Percentiles rank a stretch among this genome's conserved stretches.
Conservation (phyloP, 768 basidiomycete genomes). For the Russula sp. region DNA sequence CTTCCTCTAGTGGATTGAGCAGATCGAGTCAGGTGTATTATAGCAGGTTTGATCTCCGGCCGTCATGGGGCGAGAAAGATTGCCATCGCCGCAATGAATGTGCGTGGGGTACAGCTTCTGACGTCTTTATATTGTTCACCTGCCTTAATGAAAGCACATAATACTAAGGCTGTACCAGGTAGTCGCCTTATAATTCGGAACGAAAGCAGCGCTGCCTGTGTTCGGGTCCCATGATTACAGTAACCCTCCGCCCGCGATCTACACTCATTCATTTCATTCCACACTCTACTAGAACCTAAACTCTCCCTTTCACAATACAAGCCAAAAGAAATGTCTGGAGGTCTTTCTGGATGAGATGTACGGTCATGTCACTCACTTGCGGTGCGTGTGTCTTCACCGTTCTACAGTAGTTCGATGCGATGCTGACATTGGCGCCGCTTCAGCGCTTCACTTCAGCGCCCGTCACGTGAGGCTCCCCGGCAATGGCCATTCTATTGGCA, state of each 20-base stretch:
- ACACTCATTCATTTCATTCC: background rate
- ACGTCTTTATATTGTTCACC: no score
- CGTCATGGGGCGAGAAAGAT: background rate
- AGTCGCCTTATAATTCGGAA: background rate
- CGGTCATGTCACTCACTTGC: conserved; percentile 60
- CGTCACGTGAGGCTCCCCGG: conserved; percentile 63
- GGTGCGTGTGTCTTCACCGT: no score
- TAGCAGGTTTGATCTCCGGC: background rate
- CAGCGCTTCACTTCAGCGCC: conserved; percentile 37
- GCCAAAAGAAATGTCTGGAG: conserved; percentile 77
- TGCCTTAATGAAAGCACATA: no score
- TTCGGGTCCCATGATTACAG: background rate
- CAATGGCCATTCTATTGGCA: no score
- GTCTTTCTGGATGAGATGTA: conserved; percentile 92
- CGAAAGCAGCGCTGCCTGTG: background rate
- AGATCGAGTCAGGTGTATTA: background rate
- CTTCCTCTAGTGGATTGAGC: background rate
- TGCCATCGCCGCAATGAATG: background rate
- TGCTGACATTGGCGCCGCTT: no score
- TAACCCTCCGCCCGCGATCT: conserved; percentile 10
- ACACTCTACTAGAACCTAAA: background rate
- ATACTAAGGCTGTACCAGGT: no score
- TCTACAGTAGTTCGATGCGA: no score
- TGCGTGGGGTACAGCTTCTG: no score
- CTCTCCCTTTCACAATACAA: conserved; percentile 51